Evolutionary conservation across 495 filamentous ascomycete genomes (phyloP).

Genomic region (Endocarpon pusillum): DNA sequence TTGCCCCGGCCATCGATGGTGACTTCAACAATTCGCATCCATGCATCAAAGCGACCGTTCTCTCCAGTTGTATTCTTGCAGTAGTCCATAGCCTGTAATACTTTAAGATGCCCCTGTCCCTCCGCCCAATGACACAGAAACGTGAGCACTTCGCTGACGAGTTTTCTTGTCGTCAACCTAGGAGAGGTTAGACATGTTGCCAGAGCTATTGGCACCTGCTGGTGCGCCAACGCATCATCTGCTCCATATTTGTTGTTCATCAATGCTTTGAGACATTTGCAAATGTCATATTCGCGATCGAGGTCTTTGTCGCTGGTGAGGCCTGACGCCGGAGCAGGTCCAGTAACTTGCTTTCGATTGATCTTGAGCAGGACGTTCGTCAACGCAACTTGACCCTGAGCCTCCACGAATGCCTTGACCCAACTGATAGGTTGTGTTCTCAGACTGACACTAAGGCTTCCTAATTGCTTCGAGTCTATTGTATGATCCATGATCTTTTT

Average conservation of each 20-base stretch:
- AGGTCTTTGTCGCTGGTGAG: constrained; percentile 67
- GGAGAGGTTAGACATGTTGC: constrained; percentile 78
- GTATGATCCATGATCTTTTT: constrained; percentile 91
- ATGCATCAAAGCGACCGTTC: constrained; percentile 92
- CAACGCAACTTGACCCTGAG: constrained; percentile 89
- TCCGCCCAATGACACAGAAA: constrained; percentile 95
- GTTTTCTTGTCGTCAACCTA: constrained; percentile 77
- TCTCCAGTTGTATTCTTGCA: constrained; percentile 81
- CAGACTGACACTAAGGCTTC: constrained; percentile 81
- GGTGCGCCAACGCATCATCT: constrained; percentile 85
- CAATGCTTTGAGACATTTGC: constrained; percentile 89
- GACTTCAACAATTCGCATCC: constrained; percentile 97
- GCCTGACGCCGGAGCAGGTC: constrained; percentile 44
- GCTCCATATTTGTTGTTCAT: constrained; percentile 99
- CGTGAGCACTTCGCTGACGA: constrained; percentile 90
- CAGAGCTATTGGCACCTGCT: constrained; percentile 75
- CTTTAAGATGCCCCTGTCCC: constrained; percentile 86
- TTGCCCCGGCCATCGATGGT: constrained; percentile 93
- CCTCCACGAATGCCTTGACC: constrained; percentile 93
- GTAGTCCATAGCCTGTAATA: constrained; percentile 81
- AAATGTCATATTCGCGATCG: constrained; percentile 91
- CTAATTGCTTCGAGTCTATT: constrained; percentile 78
- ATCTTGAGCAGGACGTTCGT: constrained; percentile 89
- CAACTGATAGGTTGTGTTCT: constrained; percentile 93
- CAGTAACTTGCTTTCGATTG: constrained; percentile 67